A percentile compares a stretch with the other conserved stretches of the same genome.
Conservation (phyloP, 495 filamentous ascomycete species). For the Lindgomyces ingoldianus region DNA sequence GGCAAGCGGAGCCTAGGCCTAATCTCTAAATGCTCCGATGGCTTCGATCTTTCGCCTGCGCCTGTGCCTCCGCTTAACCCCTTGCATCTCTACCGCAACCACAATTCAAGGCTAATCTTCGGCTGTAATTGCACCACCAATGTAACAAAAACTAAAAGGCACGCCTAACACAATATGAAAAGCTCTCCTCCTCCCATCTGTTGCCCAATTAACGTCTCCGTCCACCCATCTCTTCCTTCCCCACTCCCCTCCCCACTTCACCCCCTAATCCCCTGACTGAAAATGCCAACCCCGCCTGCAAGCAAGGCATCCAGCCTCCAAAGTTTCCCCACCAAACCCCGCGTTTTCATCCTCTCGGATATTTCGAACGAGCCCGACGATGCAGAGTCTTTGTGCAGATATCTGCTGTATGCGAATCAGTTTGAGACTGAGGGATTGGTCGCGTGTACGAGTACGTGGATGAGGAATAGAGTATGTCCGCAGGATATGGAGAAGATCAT, state of each 20-base stretch:
- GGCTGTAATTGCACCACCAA: constrained; percentile 3
- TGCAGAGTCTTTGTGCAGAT: constrained; percentile 49
- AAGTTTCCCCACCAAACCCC: constrained; percentile 34
- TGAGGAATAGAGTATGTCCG: constrained; percentile 36
- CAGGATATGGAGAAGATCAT: constrained; percentile 49
- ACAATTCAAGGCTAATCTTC: constrained; percentile 17
- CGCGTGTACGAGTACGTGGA: constrained; percentile 49
- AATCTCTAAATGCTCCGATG: no score
- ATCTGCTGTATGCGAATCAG: constrained; percentile 50
- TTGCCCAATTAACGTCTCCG: background rate
- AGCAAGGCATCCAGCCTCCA: constrained; percentile 9
- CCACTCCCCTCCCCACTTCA: background rate
- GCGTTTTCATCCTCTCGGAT: constrained; percentile 51
- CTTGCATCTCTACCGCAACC: no score
- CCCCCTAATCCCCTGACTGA: background rate
- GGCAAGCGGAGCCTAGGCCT: no score
- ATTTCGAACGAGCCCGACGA: constrained; percentile 53
- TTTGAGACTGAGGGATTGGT: constrained; percentile 49
- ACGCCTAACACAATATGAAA: background rate
- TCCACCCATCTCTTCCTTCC: background rate
- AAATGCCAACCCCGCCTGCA: background rate
- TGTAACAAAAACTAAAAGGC: background rate
- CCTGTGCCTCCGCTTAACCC: no score
- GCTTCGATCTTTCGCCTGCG: no score
- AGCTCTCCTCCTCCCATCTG: background rate